Percentiles rank a stretch among this genome's conserved stretches.
Conservation (phyloP, 257 asterid genomes). For the Penstemon newberryi region DNA sequence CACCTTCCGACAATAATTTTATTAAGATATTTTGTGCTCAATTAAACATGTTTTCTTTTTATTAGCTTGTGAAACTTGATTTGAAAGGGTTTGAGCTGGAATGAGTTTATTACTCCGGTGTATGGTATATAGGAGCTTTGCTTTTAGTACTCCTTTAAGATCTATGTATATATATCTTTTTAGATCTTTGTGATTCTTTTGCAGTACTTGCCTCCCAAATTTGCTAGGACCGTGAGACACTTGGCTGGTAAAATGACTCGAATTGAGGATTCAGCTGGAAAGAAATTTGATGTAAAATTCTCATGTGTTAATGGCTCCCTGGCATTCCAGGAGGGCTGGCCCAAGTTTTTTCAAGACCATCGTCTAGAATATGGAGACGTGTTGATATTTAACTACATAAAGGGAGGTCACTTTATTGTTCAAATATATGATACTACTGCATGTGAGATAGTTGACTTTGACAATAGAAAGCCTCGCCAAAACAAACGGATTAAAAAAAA, state of each 20-base stretch:
- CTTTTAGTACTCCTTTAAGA: not conserved
- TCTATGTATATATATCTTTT: not conserved
- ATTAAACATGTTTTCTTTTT: not conserved
- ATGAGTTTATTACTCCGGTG: not conserved
- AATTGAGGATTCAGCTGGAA: slow-evolving; percentile 56
- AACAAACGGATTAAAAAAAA: slow-evolving; percentile 24
- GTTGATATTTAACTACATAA: slow-evolving; percentile 38
- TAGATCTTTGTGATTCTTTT: slow-evolving; percentile 23
- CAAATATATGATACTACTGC: slow-evolving; percentile 46
- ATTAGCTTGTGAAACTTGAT: not conserved
- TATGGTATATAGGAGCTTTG: not conserved
- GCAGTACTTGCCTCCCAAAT: slow-evolving; percentile 71
- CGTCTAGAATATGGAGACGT: slow-evolving; percentile 43
- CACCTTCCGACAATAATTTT: too few relatives aligned
- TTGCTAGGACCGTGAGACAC: slow-evolving; percentile 34
- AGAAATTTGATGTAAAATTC: slow-evolving; percentile 42
- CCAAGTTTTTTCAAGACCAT: slow-evolving; percentile 42
- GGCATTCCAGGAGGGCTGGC: slow-evolving; percentile 67
- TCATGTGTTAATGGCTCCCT: slow-evolving; percentile 33
- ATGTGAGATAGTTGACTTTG: slow-evolving; percentile 31
- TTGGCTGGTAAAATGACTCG: slow-evolving; percentile 37
- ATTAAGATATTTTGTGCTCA: not conserved
- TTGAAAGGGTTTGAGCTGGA: not conserved
- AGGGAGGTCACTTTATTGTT: slow-evolving; percentile 48
- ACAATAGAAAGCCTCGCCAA: not conserved